Evolutionary conservation across 768 basidiomycete species (phyloP).

Genomic region (Paxillus rubicundulus): DNA sequence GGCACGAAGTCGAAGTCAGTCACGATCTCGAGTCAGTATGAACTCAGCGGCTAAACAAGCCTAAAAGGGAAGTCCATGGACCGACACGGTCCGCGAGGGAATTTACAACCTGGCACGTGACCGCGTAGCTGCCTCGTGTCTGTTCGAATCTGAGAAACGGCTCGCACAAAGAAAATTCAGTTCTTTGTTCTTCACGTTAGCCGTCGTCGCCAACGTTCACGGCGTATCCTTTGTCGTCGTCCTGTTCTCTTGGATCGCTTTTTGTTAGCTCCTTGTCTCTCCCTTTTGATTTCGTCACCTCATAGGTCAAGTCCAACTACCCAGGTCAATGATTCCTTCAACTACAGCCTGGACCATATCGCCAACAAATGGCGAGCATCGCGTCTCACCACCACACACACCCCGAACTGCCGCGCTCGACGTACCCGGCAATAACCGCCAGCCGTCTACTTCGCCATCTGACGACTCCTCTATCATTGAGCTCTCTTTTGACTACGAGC

Average conservation of each 20-base stretch:
- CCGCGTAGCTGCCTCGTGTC: conserved; percentile 36
- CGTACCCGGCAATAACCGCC: conserved; percentile 32
- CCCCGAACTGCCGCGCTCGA: conserved; percentile 28
- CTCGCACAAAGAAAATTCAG: conserved; percentile 26
- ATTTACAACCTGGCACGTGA: conserved; percentile 32
- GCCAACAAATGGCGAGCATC: conserved; percentile 29
- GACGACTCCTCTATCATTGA: conserved; percentile 47
- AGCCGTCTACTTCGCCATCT: conserved; percentile 36
- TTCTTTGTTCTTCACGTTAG: conserved; percentile 11
- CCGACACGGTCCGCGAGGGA: conserved; percentile 2
- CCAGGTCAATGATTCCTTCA: conserved; percentile 21
- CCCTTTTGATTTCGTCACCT: background rate
- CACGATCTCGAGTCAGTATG: no score
- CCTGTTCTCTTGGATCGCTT: background rate
- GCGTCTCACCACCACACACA: conserved; percentile 30
- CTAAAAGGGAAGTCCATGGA: background rate
- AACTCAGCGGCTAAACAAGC: no score
- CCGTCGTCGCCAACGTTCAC: conserved; percentile 14
- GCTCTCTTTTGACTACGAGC: conserved; percentile 48
- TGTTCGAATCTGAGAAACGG: conserved; percentile 21
- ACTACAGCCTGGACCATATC: conserved; percentile 24
- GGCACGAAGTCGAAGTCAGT: no score
- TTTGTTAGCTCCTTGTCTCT: background rate
- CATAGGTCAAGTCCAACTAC: conserved; percentile 13
- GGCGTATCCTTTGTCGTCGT: conserved; percentile 18